These are phyloP conservation scores for Colletotrichum horii DNA, from an alignment of 2,329 filamentous ascomycete species.

Conservation along the genomic window DNA sequence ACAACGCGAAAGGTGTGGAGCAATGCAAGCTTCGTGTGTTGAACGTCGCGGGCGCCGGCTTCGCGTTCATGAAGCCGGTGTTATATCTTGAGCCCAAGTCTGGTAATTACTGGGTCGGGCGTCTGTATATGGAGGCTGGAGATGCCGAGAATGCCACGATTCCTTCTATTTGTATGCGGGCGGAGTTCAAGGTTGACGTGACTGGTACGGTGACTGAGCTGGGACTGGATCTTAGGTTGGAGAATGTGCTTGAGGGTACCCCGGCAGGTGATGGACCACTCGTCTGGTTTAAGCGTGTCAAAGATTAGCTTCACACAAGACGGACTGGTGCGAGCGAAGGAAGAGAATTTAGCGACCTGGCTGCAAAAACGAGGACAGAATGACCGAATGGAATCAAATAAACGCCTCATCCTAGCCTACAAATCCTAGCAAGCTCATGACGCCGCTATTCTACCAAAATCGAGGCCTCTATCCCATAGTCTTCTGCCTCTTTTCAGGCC, in stretches of 20 bases:
- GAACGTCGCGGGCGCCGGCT: neutral
- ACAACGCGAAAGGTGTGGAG: neutral
- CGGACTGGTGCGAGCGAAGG: neutral
- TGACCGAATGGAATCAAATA: neutral
- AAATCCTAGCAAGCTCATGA: neutral
- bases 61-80: neutral
- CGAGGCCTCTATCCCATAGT: neutral
- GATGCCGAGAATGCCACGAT: no score
- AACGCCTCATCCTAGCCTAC: neutral
- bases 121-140: neutral
- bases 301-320: neutral
- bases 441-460: neutral
- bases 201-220: neutral
- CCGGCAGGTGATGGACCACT: neutral
- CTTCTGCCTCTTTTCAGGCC: neutral
- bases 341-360: neutral
- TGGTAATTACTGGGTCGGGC: slow-evolving; percentile 24
- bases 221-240: neutral
- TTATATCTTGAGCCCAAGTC: slow-evolving; percentile 22
- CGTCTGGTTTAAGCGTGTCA: neutral
- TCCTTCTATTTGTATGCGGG: neutral
- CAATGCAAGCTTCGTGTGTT: slow-evolving; percentile 20
- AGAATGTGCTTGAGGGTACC: neutral
- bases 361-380: neutral
- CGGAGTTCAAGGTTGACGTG: neutral